These are phyloP conservation scores for Venustampulla echinocandica DNA, from an alignment of 495 filamentous ascomycete species.

Conservation along the genomic window DNA sequence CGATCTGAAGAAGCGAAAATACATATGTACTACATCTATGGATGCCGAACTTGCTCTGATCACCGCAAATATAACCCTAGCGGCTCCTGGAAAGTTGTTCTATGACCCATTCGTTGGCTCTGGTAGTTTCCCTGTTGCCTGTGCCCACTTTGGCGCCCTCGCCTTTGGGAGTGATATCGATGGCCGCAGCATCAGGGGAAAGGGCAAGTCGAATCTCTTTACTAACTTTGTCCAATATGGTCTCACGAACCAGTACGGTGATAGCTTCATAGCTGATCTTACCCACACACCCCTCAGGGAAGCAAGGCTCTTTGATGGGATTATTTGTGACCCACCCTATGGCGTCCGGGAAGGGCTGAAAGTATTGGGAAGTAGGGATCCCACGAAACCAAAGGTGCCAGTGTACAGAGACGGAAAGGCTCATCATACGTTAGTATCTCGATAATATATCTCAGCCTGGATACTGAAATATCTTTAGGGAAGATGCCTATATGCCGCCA, in stretches of 20 bases:
- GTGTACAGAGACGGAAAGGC: conserved; percentile 61
- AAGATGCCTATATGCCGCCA: conserved; percentile 74
- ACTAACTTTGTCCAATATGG: conserved; percentile 85
- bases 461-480: conserved; percentile 32
- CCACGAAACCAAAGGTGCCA: conserved; percentile 48
- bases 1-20: conserved; percentile 83
- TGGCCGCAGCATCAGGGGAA: conserved; percentile 73
- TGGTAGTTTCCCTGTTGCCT: conserved; percentile 79
- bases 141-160: conserved; percentile 78
- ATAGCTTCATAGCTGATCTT: conserved; percentile 75
- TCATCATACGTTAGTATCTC: conserved; percentile 53
- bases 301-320: conserved; percentile 67
- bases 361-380: conserved; percentile 70
- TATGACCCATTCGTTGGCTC: conserved; percentile 96
- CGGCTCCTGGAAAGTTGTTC: conserved; percentile 70
- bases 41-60: conserved; percentile 87
- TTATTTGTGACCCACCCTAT: conserved; percentile 96
- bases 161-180: conserved; percentile 88
- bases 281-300: conserved; percentile 75
- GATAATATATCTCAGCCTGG: background rate
- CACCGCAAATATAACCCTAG: conserved; percentile 82
- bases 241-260: conserved; percentile 52
- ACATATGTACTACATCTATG: conserved; percentile 96
- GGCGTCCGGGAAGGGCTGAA: conserved; percentile 90
- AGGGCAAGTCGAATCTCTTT: conserved; percentile 40